Evolutionary conservation across 768 basidiomycete species (phyloP).

Genomic region (Russula griseocarnosa): DNA sequence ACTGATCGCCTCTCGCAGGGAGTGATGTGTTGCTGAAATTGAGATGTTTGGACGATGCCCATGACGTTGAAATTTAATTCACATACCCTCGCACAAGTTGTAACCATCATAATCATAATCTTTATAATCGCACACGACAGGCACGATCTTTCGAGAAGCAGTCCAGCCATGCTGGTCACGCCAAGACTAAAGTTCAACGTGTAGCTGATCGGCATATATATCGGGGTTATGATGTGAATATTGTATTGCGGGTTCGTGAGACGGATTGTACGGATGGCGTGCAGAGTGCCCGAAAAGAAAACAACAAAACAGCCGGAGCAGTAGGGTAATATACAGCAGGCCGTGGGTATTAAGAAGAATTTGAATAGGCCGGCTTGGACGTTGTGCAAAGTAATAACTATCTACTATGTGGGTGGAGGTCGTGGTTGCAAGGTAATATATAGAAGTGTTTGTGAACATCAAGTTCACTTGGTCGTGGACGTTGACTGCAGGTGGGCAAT

Average conservation of each 20-base stretch:
- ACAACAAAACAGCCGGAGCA: slow-evolving; percentile 37
- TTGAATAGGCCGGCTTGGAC: slow-evolving; percentile 19
- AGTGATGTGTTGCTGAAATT: slow-evolving; percentile 54
- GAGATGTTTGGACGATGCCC: slow-evolving; percentile 49
- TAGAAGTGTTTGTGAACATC: slow-evolving; percentile 27
- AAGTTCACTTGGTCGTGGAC: slow-evolving; percentile 27
- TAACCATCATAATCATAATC: slow-evolving; percentile 1
- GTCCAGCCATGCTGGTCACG: not conserved
- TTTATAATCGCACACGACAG: not conserved
- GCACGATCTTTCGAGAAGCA: not conserved
- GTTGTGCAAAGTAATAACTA: slow-evolving; percentile 24
- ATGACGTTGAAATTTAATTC: slow-evolving; percentile 46
- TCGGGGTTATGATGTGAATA: slow-evolving; percentile 26
- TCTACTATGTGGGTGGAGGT: slow-evolving; percentile 22
- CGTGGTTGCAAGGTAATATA: slow-evolving; percentile 20
- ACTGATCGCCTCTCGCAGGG: slow-evolving; percentile 34
- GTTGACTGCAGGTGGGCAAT: slow-evolving; percentile 22
- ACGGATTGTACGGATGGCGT: slow-evolving; percentile 37
- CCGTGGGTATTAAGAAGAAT: slow-evolving; percentile 37
- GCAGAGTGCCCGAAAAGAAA: slow-evolving; percentile 34
- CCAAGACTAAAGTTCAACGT: not conserved
- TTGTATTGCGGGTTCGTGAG: slow-evolving; percentile 35
- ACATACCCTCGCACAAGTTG: not conserved
- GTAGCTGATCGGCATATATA: slow-evolving; percentile 10
- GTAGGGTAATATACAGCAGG: slow-evolving; percentile 43